Evolutionary conservation across 495 filamentous ascomycete species (phyloP).

Genomic region (Poronia punctata): DNA sequence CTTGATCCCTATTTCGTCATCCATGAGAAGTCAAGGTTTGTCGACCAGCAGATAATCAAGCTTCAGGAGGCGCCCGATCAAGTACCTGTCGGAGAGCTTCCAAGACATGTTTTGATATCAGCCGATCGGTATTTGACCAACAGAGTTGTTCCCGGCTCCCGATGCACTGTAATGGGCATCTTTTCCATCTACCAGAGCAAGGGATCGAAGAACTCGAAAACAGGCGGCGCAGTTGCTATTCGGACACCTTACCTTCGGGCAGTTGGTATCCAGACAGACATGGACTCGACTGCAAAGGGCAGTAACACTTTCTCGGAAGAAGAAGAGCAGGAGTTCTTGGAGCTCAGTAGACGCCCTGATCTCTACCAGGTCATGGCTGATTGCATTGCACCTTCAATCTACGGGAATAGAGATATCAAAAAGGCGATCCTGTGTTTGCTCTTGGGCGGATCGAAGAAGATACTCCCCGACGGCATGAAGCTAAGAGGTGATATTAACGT

Average conservation of each 20-base stretch:
- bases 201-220: constrained; percentile 68
- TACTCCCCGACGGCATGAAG: constrained; percentile 97
- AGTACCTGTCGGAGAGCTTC: constrained; percentile 94
- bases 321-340: constrained; percentile 95
- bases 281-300: constrained; percentile 86
- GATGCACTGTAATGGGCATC: constrained; percentile 93
- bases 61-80: constrained; percentile 97
- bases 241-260: constrained; percentile 95
- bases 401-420: constrained; percentile 94
- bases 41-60: constrained; percentile 97
- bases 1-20: constrained; percentile 93
- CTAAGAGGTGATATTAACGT: constrained; percentile 98
- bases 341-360: constrained; percentile 84
- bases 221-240: constrained; percentile 77
- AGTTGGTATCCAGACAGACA: constrained; percentile 82
- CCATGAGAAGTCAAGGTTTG: constrained; percentile 91
- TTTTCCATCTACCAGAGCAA: constrained; percentile 97
- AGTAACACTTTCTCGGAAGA: constrained; percentile 82
- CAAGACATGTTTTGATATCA: constrained; percentile 87
- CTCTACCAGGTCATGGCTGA: constrained; percentile 84
- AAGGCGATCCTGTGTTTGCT: constrained; percentile 96
- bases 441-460: constrained; percentile 96
- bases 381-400: constrained; percentile 96
- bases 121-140: constrained; percentile 96
- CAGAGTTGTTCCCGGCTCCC: constrained; percentile 87